Conservation (phyloP, 2,329 filamentous ascomycete genomes). For the Penicillium corylophilum region DNA sequence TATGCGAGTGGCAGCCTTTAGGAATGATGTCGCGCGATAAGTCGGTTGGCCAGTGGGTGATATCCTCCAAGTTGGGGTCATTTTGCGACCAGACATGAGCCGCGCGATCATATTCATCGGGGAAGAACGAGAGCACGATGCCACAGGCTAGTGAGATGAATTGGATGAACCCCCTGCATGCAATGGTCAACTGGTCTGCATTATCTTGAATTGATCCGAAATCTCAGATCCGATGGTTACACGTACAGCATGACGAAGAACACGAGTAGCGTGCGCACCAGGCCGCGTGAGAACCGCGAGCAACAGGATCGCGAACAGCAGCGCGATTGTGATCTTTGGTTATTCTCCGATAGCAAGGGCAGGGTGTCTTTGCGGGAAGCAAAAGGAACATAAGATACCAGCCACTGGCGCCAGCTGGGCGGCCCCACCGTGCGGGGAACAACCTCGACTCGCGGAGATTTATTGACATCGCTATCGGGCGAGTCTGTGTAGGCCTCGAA, state of each 20-base stretch:
- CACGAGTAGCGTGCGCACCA: slow-evolving; percentile 18
- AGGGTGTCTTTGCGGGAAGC: slow-evolving; percentile 6
- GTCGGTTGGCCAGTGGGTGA: slow-evolving; percentile 47
- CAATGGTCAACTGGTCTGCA: slow-evolving; percentile 4
- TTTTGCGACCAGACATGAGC: slow-evolving; percentile 42
- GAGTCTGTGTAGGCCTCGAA: slow-evolving; percentile 21
- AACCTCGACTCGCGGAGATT: not conserved
- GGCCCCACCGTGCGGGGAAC: slow-evolving; percentile 15
- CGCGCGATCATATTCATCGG: slow-evolving; percentile 41
- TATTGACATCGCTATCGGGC: slow-evolving; percentile 1
- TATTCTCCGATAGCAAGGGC: slow-evolving; percentile 10
- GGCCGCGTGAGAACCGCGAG: slow-evolving; percentile 16
- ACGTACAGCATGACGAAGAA: slow-evolving; percentile 39
- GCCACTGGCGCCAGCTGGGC: slow-evolving; percentile 14
- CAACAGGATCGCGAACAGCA: slow-evolving; percentile 10
- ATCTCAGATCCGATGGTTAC: not conserved
- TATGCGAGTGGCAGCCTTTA: slow-evolving; percentile 57
- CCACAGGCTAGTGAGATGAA: slow-evolving; percentile 40
- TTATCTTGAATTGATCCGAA: not conserved
- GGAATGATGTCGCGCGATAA: slow-evolving; percentile 52
- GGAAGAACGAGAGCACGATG: slow-evolving; percentile 42
- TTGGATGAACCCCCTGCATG: slow-evolving; percentile 41
- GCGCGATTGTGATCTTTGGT: slow-evolving; percentile 7
- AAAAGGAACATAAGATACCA: slow-evolving; percentile 12
- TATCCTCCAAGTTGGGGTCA: slow-evolving; percentile 38